Percentiles rank a stretch among this genome's conserved stretches.
These are phyloP conservation scores for Entrophospora sp. DNA, from an alignment of 192 early-diverging fungal genomes.

Conservation along the genomic window DNA sequence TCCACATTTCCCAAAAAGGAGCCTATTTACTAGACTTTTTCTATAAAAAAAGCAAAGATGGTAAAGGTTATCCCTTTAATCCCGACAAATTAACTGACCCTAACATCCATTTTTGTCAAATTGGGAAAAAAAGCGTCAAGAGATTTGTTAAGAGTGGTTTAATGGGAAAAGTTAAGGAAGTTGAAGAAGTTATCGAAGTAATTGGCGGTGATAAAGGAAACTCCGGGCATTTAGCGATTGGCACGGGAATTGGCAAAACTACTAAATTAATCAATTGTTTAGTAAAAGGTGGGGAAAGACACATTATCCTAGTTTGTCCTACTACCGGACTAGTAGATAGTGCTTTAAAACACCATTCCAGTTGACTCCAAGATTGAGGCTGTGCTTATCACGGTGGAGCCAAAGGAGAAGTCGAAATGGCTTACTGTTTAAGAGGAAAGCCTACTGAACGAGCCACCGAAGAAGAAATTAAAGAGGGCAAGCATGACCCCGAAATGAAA, in stretches of 20 bases:
- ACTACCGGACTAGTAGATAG: background rate
- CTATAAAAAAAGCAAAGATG: background rate
- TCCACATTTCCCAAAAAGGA: background rate
- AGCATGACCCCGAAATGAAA: background rate
- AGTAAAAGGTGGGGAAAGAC: background rate
- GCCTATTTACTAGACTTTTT: conserved; percentile 3
- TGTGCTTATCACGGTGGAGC: background rate
- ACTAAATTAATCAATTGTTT: conserved; percentile 4
- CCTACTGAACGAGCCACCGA: background rate
- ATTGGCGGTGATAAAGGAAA: conserved; percentile 1
- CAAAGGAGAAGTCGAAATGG: background rate
- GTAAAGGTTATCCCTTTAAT: background rate
- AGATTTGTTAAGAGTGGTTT: background rate
- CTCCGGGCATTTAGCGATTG: background rate
- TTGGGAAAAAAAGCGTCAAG: background rate
- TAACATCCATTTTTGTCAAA: background rate
- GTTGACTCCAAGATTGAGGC: background rate
- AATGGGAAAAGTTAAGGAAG: background rate
- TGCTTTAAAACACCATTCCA: background rate
- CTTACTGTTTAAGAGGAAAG: background rate
- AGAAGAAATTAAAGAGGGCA: background rate
- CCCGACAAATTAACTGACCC: background rate
- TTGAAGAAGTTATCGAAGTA: background rate
- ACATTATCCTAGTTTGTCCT: conserved; percentile 3
- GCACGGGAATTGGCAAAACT: conserved; percentile 1